A percentile compares a stretch with the other conserved stretches of the same genome.
Conservation (phyloP, 2,329 filamentous ascomycete genomes). For the Akanthomyces uredinophilus region DNA sequence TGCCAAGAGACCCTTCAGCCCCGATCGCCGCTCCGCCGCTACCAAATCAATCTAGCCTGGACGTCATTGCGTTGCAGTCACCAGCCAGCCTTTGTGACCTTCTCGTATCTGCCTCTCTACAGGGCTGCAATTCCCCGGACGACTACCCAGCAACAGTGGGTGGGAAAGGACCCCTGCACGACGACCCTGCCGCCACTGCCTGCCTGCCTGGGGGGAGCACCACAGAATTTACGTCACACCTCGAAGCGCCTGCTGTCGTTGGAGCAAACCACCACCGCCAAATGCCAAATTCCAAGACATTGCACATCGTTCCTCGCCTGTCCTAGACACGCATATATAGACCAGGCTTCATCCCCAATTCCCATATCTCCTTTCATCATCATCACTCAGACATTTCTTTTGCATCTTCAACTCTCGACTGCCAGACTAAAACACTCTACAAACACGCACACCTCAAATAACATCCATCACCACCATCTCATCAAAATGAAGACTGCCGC, state of each 20-base stretch:
- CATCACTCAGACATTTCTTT: not conserved
- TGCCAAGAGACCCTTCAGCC: not conserved
- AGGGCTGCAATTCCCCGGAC: not conserved
- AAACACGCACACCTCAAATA: not conserved
- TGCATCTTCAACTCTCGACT: not conserved
- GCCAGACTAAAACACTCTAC: not conserved
- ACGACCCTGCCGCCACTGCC: not conserved
- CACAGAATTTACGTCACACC: constrained; percentile 2
- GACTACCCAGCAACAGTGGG: too few relatives aligned
- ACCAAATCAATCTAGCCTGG: not conserved
- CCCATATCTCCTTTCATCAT: not conserved
- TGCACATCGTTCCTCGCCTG: not conserved
- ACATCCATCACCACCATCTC: not conserved
- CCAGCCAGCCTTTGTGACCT: not conserved
- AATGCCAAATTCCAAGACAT: not conserved
- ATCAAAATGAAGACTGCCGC: constrained; percentile 12
- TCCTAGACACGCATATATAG: constrained; percentile 2
- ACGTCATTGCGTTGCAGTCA: constrained; percentile 1
- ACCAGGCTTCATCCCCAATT: not conserved
- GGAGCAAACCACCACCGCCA: not conserved
- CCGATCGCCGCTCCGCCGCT: not conserved
- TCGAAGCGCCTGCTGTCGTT: not conserved
- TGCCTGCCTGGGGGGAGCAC: not conserved
- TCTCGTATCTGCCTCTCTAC: not conserved
- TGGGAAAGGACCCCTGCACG: not conserved